Percentiles rank a stretch among this genome's conserved stretches.
Evolutionary conservation across 208 protist genomes (phyloP).

Genomic region (Trypanosoma scelopori): DNA sequence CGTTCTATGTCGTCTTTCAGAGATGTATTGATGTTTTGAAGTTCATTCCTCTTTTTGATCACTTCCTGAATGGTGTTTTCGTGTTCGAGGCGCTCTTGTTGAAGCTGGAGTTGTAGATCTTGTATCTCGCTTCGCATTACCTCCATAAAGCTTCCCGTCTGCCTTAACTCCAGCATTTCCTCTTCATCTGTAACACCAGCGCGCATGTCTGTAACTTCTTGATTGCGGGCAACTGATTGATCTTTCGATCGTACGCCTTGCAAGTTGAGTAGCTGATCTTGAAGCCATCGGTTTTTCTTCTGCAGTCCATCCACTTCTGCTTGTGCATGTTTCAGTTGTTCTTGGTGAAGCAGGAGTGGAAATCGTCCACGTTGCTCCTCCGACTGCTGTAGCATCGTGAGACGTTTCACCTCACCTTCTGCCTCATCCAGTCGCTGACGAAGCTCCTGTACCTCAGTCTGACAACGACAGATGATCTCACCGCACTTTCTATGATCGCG

Average conservation of each 20-base stretch:
- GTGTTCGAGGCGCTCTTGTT: conserved; percentile 13
- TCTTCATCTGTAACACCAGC: not conserved
- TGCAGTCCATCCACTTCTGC: conserved; percentile 15
- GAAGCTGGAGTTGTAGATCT: conserved; percentile 18
- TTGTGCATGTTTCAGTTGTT: not conserved
- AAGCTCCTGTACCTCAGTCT: conserved; percentile 25
- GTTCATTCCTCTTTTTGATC: conserved; percentile 13
- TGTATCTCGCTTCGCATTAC: conserved; percentile 14
- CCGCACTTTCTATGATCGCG: conserved; percentile 31
- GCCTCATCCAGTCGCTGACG: conserved; percentile 30
- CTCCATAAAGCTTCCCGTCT: conserved; percentile 6
- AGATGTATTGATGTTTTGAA: conserved; percentile 2
- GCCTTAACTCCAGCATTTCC: conserved; percentile 4
- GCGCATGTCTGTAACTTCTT: not conserved
- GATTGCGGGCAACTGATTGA: not conserved
- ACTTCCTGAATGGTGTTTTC: conserved; percentile 1
- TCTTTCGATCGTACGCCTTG: conserved; percentile 18
- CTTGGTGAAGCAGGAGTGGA: not conserved
- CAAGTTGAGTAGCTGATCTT: conserved; percentile 10
- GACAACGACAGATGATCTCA: conserved; percentile 25
- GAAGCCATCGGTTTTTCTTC: conserved; percentile 12
- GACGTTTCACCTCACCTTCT: conserved; percentile 21
- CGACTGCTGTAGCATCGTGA: conserved; percentile 9
- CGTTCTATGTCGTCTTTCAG: conserved; percentile 6
- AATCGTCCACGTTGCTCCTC: not conserved